These are phyloP conservation scores for Pseudopithomyces chartarum DNA, from an alignment of 2,329 filamentous ascomycete genomes.

Conservation along the genomic window DNA sequence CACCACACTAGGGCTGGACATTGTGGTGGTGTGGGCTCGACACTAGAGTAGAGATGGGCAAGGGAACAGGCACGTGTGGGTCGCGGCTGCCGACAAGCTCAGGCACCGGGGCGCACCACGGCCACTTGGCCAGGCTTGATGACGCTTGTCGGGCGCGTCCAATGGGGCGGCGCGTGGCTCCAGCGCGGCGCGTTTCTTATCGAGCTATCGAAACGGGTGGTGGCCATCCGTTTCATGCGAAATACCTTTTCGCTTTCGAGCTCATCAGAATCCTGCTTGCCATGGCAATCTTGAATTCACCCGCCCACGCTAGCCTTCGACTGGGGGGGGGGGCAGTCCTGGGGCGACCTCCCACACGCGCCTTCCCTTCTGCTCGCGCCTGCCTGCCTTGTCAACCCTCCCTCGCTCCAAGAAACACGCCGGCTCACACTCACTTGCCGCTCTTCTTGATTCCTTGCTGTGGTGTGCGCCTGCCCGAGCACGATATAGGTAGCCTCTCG, in stretches of 20 bases:
- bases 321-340: neutral
- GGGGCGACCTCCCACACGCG: too few relatives aligned
- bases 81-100: too few relatives aligned
- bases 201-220: neutral
- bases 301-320: neutral
- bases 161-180: too few relatives aligned
- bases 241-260: neutral
- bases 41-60: too few relatives aligned
- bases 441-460: neutral
- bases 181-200: conserved; percentile 1
- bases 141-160: too few relatives aligned
- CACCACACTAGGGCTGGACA: too few relatives aligned
- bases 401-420: neutral
- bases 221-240: neutral
- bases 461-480: neutral
- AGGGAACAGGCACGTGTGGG: too few relatives aligned
- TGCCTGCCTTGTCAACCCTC: neutral
- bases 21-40: too few relatives aligned
- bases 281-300: conserved; percentile 7
- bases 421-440: conserved; percentile 1
- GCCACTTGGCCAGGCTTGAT: too few relatives aligned
- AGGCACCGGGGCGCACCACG: too few relatives aligned
- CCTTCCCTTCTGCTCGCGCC: neutral
- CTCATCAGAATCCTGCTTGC: neutral
- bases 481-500: neutral